Conservation (phyloP, 805 yeast species). For the Priceomyces carsonii region DNA sequence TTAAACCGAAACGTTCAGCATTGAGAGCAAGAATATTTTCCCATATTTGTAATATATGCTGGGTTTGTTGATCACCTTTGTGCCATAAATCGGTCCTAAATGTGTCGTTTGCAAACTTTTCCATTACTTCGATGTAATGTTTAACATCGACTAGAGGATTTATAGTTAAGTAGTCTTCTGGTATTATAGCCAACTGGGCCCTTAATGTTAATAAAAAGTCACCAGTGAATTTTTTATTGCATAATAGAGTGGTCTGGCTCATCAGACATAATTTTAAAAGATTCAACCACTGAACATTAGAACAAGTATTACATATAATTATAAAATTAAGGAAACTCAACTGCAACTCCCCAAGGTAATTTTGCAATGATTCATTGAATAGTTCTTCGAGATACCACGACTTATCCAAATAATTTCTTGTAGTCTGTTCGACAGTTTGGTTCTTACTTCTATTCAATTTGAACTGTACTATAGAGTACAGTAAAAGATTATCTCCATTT, state of each 20-base stretch:
- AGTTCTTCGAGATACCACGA: constrained; percentile 54
- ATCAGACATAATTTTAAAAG: constrained; percentile 45
- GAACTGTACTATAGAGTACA: constrained; percentile 44
- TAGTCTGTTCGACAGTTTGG: constrained; percentile 35
- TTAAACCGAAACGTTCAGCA: constrained; percentile 9
- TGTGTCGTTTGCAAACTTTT: constrained; percentile 16
- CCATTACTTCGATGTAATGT: constrained; percentile 17
- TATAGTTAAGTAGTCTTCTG: constrained; percentile 38
- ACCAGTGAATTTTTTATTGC: constrained; percentile 23
- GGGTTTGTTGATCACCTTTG: constrained; percentile 14
- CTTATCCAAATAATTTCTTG: constrained; percentile 58
- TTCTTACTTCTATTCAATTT: constrained; percentile 33
- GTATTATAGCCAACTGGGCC: constrained; percentile 40
- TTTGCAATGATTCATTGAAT: constrained; percentile 26
- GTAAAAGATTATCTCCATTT: constrained; percentile 34
- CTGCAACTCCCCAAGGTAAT: constrained; percentile 55
- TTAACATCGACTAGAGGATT: constrained; percentile 20
- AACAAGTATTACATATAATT: constrained; percentile 62
- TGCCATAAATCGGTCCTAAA: constrained; percentile 11
- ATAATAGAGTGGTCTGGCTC: constrained; percentile 20
- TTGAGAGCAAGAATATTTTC: constrained; percentile 9
- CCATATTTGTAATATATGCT: constrained; percentile 20
- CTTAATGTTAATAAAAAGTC: constrained; percentile 30
- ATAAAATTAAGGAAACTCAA: constrained; percentile 49
- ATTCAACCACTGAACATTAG: constrained; percentile 64